Evolutionary conservation across 148 eudicot species (phyloP).

Genomic region (Spergularia bocconei): DNA sequence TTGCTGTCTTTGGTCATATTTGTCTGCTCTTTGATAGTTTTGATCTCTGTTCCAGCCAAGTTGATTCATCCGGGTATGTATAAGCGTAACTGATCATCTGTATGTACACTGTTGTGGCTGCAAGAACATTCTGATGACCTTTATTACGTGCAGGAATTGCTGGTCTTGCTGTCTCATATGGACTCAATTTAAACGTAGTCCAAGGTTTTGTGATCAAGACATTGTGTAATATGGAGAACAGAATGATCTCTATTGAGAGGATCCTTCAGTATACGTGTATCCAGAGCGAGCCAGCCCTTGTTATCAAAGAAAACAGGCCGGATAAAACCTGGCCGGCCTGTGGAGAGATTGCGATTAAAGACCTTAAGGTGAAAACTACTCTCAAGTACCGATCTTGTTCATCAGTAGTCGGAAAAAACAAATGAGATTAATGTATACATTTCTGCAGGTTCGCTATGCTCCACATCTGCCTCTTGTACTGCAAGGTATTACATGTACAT

Average conservation of each 20-base stretch:
- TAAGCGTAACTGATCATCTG: too few species aligned
- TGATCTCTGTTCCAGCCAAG: conserved; percentile 48
- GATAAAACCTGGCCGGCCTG: conserved; percentile 45
- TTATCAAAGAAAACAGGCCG: conserved; percentile 46
- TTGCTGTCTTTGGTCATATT: conserved; percentile 46
- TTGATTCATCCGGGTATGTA: conserved; percentile 45
- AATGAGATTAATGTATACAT: too few species aligned
- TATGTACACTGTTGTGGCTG: neutral
- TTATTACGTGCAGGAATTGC: conserved; percentile 43
- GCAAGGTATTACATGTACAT: conserved; percentile 63
- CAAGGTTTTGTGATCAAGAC: conserved; percentile 42
- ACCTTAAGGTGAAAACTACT: conserved; percentile 40
- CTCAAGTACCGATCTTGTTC: neutral
- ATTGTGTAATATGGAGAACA: conserved; percentile 49
- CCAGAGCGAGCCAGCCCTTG: conserved; percentile 53
- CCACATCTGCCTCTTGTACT: conserved; percentile 73
- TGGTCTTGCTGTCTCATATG: conserved; percentile 61
- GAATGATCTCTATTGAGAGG: conserved; percentile 63
- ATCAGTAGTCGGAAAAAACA: neutral
- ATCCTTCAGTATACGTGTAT: conserved; percentile 54
- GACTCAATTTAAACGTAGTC: conserved; percentile 45
- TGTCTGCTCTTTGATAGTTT: conserved; percentile 44
- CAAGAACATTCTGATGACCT: neutral
- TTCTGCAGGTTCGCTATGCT: conserved; percentile 61
- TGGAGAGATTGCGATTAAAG: conserved; percentile 43